phyloP scores from a whole-genome alignment of 2,329 filamentous ascomycete genomes.

The Fusarium anthophilum region DNA sequence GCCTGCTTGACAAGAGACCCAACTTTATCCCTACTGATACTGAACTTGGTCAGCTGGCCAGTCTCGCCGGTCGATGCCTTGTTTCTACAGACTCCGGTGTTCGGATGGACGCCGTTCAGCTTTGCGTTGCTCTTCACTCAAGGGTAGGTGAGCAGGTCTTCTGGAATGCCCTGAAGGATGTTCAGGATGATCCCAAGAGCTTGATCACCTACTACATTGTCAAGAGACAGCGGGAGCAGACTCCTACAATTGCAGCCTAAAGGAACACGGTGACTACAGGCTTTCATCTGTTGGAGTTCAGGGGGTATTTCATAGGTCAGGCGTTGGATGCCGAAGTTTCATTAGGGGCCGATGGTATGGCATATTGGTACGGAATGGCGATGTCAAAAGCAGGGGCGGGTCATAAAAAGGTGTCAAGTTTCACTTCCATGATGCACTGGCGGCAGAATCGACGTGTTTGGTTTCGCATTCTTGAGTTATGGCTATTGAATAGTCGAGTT shows the following conservation, averaged over 20 bases:
- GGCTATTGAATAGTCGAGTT: constrained; percentile 32
- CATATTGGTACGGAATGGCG: constrained; percentile 8
- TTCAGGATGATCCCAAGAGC: constrained; percentile 78
- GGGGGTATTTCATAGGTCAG: constrained; percentile 1
- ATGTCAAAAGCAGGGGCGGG: constrained; percentile 9
- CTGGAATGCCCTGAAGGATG: constrained; percentile 72
- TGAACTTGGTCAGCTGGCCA: constrained; percentile 62
- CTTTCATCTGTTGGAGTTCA: constrained; percentile 3
- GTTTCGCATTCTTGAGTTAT: constrained; percentile 17
- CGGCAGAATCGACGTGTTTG: constrained; percentile 9
- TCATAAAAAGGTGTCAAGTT: constrained; percentile 8
- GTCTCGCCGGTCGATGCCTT: constrained; percentile 64
- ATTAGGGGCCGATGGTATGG: constrained; percentile 1
- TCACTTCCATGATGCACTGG: constrained; percentile 15
- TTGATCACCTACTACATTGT: constrained; percentile 85
- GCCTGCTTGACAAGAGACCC: constrained; percentile 62
- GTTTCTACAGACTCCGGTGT: constrained; percentile 70
- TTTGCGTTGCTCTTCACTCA: constrained; percentile 78
- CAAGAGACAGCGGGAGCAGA: constrained; percentile 69
- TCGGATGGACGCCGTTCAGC: constrained; percentile 79
- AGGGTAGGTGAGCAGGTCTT: constrained; percentile 69
- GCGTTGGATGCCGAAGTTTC: constrained; percentile 40
- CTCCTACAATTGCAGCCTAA: constrained; percentile 18
- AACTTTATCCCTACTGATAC: constrained; percentile 60
- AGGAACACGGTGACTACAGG: neutral